Evolutionary conservation across 805 yeast species (phyloP).

Genomic region (Kodamaea neixiangensis): DNA sequence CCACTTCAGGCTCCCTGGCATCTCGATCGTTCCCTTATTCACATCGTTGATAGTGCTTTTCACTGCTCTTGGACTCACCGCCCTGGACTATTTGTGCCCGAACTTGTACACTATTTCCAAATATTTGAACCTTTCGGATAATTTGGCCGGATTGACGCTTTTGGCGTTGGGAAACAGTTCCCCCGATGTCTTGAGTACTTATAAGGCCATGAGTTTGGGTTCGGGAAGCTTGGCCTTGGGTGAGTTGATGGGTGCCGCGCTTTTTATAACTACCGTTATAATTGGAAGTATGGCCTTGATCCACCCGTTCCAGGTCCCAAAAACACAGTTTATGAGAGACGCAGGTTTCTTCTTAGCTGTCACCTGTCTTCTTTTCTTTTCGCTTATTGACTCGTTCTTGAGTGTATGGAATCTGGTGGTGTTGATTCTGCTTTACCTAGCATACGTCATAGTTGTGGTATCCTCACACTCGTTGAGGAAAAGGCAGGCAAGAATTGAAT

Average conservation of each 20-base stretch:
- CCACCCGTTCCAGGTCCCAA: constrained; percentile 61
- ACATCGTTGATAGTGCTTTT: constrained; percentile 48
- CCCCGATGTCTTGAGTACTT: constrained; percentile 86
- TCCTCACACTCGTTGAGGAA: constrained; percentile 23
- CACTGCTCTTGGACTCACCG: constrained; percentile 69
- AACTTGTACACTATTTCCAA: constrained; percentile 68
- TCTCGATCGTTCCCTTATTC: constrained; percentile 20
- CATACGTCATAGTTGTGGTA: constrained; percentile 53
- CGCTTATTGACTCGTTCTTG: constrained; percentile 57
- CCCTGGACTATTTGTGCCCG: constrained; percentile 82
- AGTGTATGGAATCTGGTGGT: constrained; percentile 54
- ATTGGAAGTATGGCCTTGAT: constrained; percentile 75
- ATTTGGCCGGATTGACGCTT: constrained; percentile 81
- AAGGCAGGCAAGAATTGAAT: constrained; percentile 12
- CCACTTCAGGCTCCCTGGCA: not conserved
- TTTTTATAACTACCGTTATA: constrained; percentile 77
- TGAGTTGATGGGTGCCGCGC: constrained; percentile 88
- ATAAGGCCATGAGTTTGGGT: constrained; percentile 73
- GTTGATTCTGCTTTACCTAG: constrained; percentile 57
- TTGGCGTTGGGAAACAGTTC: constrained; percentile 91
- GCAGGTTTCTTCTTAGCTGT: constrained; percentile 54
- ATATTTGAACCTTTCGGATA: constrained; percentile 64
- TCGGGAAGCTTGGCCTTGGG: constrained; percentile 81
- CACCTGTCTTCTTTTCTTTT: constrained; percentile 49
- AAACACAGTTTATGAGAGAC: constrained; percentile 59